Conservation (phyloP, 108 stramenopile species). For the Fragilaria crotonensis region DNA sequence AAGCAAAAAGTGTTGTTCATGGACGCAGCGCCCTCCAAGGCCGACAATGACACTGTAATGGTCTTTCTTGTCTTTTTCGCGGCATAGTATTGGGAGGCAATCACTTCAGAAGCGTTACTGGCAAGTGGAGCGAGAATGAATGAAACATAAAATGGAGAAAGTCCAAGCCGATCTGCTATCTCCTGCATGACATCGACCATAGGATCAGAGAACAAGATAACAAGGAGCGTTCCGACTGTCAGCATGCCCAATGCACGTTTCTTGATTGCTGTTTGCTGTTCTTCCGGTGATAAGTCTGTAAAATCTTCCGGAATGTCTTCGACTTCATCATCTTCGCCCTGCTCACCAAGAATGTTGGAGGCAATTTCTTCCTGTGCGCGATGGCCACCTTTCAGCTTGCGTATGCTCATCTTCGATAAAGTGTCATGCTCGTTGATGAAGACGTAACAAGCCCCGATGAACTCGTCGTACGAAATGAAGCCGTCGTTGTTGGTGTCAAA, state of each 20-base stretch:
- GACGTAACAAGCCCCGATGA: conserved; percentile 74
- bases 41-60: conserved; percentile 85
- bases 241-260: conserved; percentile 80
- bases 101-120: conserved; percentile 93
- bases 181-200: conserved; percentile 96
- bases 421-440: conserved; percentile 39
- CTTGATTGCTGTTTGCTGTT: conserved; percentile 84
- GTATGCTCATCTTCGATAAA: background rate
- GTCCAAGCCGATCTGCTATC: conserved; percentile 60
- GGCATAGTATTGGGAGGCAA: conserved; percentile 90
- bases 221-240: conserved; percentile 74
- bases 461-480: conserved; percentile 79
- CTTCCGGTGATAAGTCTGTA: conserved; percentile 61
- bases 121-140: conserved; percentile 96
- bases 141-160: conserved; percentile 92
- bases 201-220: conserved; percentile 91
- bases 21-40: conserved; percentile 91
- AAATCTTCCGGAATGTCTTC: conserved; percentile 77
- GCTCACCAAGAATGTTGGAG: conserved; percentile 52
- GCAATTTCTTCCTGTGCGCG: conserved; percentile 2
- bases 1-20: conserved; percentile 99
- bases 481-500: conserved; percentile 71
- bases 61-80: conserved; percentile 90
- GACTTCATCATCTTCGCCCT: conserved; percentile 62
- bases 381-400: background rate